phyloP scores from a whole-genome alignment of 2,329 filamentous ascomycete genomes.

The Penicillium nordicum region DNA sequence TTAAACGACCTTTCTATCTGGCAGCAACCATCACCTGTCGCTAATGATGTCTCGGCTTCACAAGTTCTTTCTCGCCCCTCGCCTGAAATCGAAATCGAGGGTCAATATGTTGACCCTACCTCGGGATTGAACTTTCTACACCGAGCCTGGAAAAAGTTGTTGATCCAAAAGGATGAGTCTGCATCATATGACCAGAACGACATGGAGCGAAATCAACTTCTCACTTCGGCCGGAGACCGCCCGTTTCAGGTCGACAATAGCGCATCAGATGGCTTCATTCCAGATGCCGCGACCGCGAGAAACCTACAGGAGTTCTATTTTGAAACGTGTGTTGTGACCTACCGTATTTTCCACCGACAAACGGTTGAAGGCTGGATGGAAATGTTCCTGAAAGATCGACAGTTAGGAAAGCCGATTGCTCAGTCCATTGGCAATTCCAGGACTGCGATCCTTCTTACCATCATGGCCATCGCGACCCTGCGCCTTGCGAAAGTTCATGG shows the following conservation, averaged over 20 bases:
- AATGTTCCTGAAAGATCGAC: slow-evolving; percentile 1
- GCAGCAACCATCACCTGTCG: not conserved
- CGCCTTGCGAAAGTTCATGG: slow-evolving; percentile 23
- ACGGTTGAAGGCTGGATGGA: slow-evolving; percentile 15
- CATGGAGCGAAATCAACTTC: slow-evolving; percentile 11
- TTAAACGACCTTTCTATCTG: not conserved
- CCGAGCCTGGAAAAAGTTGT: slow-evolving; percentile 18
- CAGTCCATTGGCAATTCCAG: slow-evolving; percentile 38
- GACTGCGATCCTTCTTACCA: slow-evolving; percentile 44
- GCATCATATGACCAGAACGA: slow-evolving; percentile 1
- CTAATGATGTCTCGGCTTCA: not conserved
- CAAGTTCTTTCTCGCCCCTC: slow-evolving; percentile 15
- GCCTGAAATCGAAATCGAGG: slow-evolving; percentile 17
- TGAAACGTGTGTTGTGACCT: slow-evolving; percentile 16
- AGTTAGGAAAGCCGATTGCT: slow-evolving; percentile 33
- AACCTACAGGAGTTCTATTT: slow-evolving; percentile 13
- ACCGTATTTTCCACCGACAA: slow-evolving; percentile 13
- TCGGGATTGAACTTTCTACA: slow-evolving; percentile 23
- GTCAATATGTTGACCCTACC: slow-evolving; percentile 22
- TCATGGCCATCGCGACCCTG: slow-evolving; percentile 53
- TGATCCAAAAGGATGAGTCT: slow-evolving; percentile 1
- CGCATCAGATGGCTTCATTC: slow-evolving; percentile 24
- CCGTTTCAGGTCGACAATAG: slow-evolving; percentile 42
- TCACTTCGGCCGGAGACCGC: slow-evolving; percentile 39
- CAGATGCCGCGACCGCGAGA: not conserved